Percentiles rank a stretch among this genome's conserved stretches.
These are phyloP conservation scores for Trametes coccinea DNA, from an alignment of 768 basidiomycete species.

Conservation along the genomic window DNA sequence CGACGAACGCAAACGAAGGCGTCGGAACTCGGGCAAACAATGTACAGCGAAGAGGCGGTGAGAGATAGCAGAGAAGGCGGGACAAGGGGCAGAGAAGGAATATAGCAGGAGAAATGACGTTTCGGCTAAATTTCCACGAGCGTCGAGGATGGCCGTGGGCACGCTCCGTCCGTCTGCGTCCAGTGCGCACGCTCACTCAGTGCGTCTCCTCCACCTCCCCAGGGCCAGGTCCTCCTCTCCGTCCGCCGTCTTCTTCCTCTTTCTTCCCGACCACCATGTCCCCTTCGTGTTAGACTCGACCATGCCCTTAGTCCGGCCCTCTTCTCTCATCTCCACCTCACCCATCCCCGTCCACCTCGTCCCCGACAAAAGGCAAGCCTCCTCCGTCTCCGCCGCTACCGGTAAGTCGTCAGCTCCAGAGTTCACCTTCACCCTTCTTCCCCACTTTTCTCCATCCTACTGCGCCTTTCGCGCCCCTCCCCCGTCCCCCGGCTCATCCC, in stretches of 20 bases:
- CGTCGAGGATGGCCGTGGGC: neutral
- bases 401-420: constrained; percentile 2
- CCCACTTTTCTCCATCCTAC: neutral
- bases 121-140: constrained; percentile 13
- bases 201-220: neutral
- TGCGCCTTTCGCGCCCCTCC: neutral
- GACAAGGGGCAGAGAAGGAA: neutral
- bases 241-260: neutral
- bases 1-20: neutral
- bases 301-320: too few relatives aligned
- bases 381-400: neutral
- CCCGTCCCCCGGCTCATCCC: constrained; percentile 1
- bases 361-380: constrained; percentile 7
- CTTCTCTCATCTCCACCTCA: too few relatives aligned
- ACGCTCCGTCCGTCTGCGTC: neutral
- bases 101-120: neutral
- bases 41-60: neutral
- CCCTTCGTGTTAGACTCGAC: neutral
- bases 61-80: neutral
- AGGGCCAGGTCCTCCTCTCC: too few relatives aligned
- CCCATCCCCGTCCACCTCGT: too few relatives aligned
- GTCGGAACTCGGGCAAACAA: neutral
- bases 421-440: neutral
- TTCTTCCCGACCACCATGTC: constrained; percentile 7
- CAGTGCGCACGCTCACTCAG: neutral